A percentile compares a stretch with the other conserved stretches of the same genome.
Evolutionary conservation across 2,329 filamentous ascomycete genomes (phyloP).

Genomic region (Fusarium annulatum): DNA sequence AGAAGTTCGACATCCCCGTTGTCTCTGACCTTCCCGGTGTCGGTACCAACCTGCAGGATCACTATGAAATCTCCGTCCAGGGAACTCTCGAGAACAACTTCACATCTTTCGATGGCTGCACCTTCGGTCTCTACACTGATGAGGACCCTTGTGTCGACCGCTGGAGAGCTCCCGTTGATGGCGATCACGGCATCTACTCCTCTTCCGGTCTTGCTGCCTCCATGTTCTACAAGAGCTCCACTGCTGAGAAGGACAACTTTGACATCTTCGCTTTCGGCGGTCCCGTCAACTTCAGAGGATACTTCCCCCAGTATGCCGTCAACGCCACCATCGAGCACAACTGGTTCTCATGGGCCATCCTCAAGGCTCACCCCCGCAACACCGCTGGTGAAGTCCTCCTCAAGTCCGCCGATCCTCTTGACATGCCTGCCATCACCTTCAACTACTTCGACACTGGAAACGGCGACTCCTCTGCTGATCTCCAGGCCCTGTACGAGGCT

Average conservation of each 20-base stretch:
- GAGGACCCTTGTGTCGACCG: slow-evolving; percentile 52
- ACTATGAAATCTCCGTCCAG: slow-evolving; percentile 55
- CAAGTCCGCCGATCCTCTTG: slow-evolving; percentile 69
- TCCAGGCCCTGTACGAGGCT: slow-evolving; percentile 67
- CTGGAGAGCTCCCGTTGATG: slow-evolving; percentile 46
- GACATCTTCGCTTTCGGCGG: slow-evolving; percentile 67
- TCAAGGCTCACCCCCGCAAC: slow-evolving; percentile 74
- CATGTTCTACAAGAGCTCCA: slow-evolving; percentile 53
- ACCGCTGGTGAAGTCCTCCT: slow-evolving; percentile 70
- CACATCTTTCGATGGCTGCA: slow-evolving; percentile 46
- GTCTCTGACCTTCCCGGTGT: slow-evolving; percentile 64
- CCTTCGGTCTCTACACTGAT: slow-evolving; percentile 44
- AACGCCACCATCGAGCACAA: slow-evolving; percentile 57
- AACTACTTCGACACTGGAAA: slow-evolving; percentile 67
- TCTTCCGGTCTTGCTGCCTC: slow-evolving; percentile 65
- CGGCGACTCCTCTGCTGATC: slow-evolving; percentile 58
- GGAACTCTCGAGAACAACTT: slow-evolving; percentile 44
- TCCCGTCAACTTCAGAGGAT: slow-evolving; percentile 65
- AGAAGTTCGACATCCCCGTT: slow-evolving; percentile 57
- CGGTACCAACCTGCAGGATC: slow-evolving; percentile 68
- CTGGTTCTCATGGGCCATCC: slow-evolving; percentile 54
- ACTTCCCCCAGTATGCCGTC: slow-evolving; percentile 65
- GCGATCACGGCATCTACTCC: slow-evolving; percentile 49
- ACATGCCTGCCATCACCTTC: slow-evolving; percentile 71
- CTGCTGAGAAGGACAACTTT: slow-evolving; percentile 52